Base-by-base conservation (phyloP, 208 protist species). In the Hexamita inflata region DNA sequence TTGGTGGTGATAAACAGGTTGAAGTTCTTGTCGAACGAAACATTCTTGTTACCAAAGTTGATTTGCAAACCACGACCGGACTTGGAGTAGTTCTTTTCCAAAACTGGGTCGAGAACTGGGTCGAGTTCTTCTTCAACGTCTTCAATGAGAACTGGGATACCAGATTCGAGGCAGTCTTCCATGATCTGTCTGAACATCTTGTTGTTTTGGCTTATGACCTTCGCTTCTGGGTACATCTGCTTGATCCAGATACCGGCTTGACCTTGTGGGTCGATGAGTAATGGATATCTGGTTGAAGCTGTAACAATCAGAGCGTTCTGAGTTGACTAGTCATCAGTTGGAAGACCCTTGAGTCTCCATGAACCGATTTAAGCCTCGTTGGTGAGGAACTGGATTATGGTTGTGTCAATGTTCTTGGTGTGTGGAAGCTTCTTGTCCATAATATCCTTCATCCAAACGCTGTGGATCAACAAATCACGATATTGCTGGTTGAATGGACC, bases 281-380 rank as follows among this genome's bases (percentile, higher is more conserved):
- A 85, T 66, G 94, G 92, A 81, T 89, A 97, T 81, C 94, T 91
- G 30, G 83, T 0, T 19, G 58, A 30, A 19, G 38, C 1, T 13
- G 92, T 96, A 77, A 95, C 92, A 86, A 98, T 94, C 80, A 98
- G 96, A 66, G 91, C 95, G 84, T 98, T 98, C 86, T 98, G 92
- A 26, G 96, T 88, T 28, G 93, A 98, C 82, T 97, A 92, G 78
- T 94, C 92, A 85, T 98, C 95, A 29, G 90, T 92, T 58, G 95
- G 95, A 38, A 98, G 85, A 28, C 92, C 92, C 81, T 98, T 90
- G 59, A 95, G 81, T 79, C 94, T 91, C 95, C 95, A 98, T 78
- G 95, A 90, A 58, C 91, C 90, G 75, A 96, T 90, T 53, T 87
- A 91, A 40, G 92, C 91, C 76, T 97, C 92, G 75, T 92, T 88